Conservation (phyloP, 1,284 basidiomycete genomes). For the Neonothopanus nambi region DNA sequence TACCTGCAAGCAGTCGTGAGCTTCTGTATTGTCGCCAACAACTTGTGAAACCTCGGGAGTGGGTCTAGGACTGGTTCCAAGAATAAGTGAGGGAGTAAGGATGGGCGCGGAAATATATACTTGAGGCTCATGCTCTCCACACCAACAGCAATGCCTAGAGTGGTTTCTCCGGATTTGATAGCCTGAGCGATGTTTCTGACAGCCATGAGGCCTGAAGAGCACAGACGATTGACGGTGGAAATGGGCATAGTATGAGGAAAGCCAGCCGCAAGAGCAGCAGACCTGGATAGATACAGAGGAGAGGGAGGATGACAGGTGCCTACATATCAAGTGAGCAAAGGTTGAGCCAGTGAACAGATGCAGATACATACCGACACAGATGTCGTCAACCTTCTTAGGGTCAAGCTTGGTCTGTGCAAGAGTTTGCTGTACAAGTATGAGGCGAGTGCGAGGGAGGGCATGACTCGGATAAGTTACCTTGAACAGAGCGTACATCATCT, state of each 20-base stretch:
- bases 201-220: constrained; percentile 86
- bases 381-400: constrained; percentile 70
- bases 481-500: constrained; percentile 69
- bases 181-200: constrained; percentile 79
- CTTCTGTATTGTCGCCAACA: constrained; percentile 53
- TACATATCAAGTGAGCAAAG: constrained; percentile 27
- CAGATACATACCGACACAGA: constrained; percentile 66
- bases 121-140: constrained; percentile 85
- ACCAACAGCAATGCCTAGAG: constrained; percentile 78
- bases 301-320: constrained; percentile 87
- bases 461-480: constrained; percentile 41
- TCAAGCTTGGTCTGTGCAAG: constrained; percentile 44
- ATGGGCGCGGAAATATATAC: constrained; percentile 40
- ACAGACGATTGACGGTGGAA: constrained; percentile 80
- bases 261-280: constrained; percentile 80
- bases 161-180: constrained; percentile 68
- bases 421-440: constrained; percentile 37
- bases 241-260: constrained; percentile 78
- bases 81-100: constrained; percentile 6
- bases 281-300: constrained; percentile 75
- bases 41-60: constrained; percentile 68
- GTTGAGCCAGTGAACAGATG: background rate
- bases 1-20: constrained; percentile 78
- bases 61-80: constrained; percentile 63
- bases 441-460: background rate